These are phyloP conservation scores for Trebouxia sp. DNA, from an alignment of 139 green algal genomes.

Conservation along the genomic window DNA sequence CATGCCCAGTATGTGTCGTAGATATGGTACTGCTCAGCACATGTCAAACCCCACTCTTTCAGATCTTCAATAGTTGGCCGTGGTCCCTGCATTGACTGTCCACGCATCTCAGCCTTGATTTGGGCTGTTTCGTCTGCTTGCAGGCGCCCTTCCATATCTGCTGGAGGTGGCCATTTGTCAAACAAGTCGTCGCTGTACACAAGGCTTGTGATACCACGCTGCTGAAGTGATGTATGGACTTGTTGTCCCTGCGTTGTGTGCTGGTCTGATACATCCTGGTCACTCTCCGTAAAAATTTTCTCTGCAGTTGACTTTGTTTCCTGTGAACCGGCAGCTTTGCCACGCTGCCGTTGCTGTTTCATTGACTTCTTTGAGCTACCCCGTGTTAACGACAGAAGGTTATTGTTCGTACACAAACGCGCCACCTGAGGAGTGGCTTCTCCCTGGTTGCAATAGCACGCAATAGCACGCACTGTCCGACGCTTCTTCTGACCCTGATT, in stretches of 20 bases:
- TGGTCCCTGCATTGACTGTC: constrained; percentile 21
- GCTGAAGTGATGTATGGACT: constrained; percentile 11
- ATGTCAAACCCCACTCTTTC: constrained; percentile 21
- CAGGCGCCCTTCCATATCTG: constrained; percentile 20
- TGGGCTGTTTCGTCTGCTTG: constrained; percentile 11
- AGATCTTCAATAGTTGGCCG: constrained; percentile 17
- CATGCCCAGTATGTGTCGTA: constrained; percentile 13
- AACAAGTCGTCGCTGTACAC: constrained; percentile 25
- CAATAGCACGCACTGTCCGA: constrained; percentile 19
- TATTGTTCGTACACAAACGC: not conserved
- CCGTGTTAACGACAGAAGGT: constrained; percentile 1
- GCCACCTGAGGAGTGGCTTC: constrained; percentile 4
- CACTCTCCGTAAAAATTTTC: constrained; percentile 4
- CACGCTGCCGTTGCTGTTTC: constrained; percentile 16
- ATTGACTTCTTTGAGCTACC: constrained; percentile 22
- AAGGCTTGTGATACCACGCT: constrained; percentile 10
- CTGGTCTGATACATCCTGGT: constrained; percentile 17
- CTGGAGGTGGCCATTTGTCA: constrained; percentile 23
- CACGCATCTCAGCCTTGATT: constrained; percentile 26
- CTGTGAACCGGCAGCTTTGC: constrained; percentile 15
- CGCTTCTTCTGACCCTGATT: constrained; percentile 10
- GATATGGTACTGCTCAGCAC: constrained; percentile 24
- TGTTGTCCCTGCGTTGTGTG: constrained; percentile 17
- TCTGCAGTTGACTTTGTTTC: constrained; percentile 7
- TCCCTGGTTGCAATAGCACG: not conserved